Evolutionary conservation across 352 stramenopile genomes (phyloP), one percentile per base, ranked within the genome.

Genomic region (Phytophthora multivora): DNA sequence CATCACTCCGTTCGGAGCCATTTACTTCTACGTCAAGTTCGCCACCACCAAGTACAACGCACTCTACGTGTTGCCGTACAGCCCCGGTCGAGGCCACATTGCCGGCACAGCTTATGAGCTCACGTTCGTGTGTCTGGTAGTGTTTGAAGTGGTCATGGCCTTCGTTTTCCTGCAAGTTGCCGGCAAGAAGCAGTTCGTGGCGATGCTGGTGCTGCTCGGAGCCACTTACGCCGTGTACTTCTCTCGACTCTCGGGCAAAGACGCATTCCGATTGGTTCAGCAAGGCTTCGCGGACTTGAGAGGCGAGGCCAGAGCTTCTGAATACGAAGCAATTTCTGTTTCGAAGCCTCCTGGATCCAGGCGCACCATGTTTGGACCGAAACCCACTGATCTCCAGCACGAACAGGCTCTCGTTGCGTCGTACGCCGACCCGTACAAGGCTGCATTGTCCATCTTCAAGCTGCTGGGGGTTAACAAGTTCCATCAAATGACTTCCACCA

Each of bases 21-120:
- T 91, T 15, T 94, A 88, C 69, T 94, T 94, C 59, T 91, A 89
- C 58, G 63, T 94, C 63, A 91, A 92, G 54, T 85, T 74, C 40
- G 36, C 45, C 31, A 83, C 79, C 7, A 84, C 74, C 56, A 94
- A 94, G 77, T 94, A 94, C 74, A 92, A 92, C 51, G 83, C 89
- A 46, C 46, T 94, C 9, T 94, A 94, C 45, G 86, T 94, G 25
- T 53, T 88, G 18, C 81, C 83, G 11, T 88, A 86, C 61, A 91
- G 67, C 21, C 69, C 83, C 5, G 86, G 86, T 7, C 76, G 80
- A 19, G 84, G 81, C 19, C 77, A 91, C 56, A 75, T 93, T 26
- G 79, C 80, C 21, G 73, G 77, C 49, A 91, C 83, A 0, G 75
- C 81, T 3, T 75, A 87, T 51, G 76, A 69, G 36, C 77, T 94